These are phyloP conservation scores for Aspergillus phoenicis DNA, from an alignment of 2,329 filamentous ascomycete species.

Conservation along the genomic window DNA sequence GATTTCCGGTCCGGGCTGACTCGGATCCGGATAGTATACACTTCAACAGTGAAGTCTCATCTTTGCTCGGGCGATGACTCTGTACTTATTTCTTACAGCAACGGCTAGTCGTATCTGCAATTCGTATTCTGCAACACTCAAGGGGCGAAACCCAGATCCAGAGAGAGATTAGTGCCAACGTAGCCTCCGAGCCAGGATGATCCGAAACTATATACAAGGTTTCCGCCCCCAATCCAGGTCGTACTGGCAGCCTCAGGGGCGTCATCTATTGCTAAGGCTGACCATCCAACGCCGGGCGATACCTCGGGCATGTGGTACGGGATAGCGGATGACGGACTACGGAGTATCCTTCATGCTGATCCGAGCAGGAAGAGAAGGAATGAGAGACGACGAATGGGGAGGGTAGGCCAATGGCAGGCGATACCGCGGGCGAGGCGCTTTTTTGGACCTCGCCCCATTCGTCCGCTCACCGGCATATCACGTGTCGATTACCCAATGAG, in stretches of 20 bases:
- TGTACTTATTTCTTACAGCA: not conserved
- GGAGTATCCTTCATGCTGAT: not conserved
- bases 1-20: conserved; percentile 1
- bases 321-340: not conserved
- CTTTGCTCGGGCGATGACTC: not conserved
- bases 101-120: not conserved
- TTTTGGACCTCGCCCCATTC: not conserved
- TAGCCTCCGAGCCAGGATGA: not conserved
- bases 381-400: not conserved
- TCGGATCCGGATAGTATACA: not conserved
- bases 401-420: not conserved
- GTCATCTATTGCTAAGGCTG: not conserved
- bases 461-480: conserved; percentile 30
- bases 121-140: not conserved
- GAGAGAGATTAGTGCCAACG: not conserved
- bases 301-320: no score
- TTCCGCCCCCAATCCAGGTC: not conserved
- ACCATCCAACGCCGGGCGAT: no score
- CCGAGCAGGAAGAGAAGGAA: not conserved
- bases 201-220: not conserved
- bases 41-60: not conserved
- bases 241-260: not conserved
- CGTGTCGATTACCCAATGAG: conserved; percentile 20
- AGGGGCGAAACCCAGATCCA: not conserved
- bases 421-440: not conserved